These are phyloP conservation scores for Blastocrithidia nonstop DNA, from an alignment of 208 protist species.

Conservation along the genomic window DNA sequence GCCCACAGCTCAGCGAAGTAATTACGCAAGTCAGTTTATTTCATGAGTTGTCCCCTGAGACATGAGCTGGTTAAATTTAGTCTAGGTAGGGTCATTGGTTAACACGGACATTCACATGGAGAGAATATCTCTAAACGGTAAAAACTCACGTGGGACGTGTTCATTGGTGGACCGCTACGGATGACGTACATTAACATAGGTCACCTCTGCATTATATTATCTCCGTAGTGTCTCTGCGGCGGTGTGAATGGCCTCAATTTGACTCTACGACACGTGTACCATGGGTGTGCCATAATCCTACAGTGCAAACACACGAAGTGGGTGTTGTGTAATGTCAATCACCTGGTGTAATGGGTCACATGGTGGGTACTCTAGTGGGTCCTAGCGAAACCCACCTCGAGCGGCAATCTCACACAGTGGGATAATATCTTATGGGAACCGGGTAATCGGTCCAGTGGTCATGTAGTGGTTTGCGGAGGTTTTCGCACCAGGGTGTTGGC, in stretches of 20 bases:
- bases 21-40: conserved; percentile 44
- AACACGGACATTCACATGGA: conserved; percentile 53
- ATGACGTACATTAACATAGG: conserved; percentile 56
- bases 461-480: conserved; percentile 71
- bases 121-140: conserved; percentile 34
- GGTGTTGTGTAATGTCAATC: conserved; percentile 13
- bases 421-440: conserved; percentile 73
- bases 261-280: conserved; percentile 22
- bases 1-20: conserved; percentile 36
- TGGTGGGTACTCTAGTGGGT: conserved; percentile 43
- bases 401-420: conserved; percentile 55
- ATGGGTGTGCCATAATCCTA: conserved; percentile 57
- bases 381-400: conserved; percentile 55
- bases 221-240: conserved; percentile 34
- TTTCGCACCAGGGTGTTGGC: conserved; percentile 60
- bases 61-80: conserved; percentile 48
- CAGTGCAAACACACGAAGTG: conserved; percentile 58
- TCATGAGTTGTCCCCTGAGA: conserved; percentile 13
- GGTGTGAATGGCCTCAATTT: conserved; percentile 40
- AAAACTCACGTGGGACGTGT: conserved; percentile 29
- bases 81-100: conserved; percentile 40
- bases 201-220: conserved; percentile 41
- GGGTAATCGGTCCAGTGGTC: conserved; percentile 64
- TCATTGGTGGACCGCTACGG: conserved; percentile 37
- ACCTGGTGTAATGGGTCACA: conserved; percentile 34